phyloP scores from a whole-genome alignment of 345 rosid species.

The Corymbia maculata region DNA sequence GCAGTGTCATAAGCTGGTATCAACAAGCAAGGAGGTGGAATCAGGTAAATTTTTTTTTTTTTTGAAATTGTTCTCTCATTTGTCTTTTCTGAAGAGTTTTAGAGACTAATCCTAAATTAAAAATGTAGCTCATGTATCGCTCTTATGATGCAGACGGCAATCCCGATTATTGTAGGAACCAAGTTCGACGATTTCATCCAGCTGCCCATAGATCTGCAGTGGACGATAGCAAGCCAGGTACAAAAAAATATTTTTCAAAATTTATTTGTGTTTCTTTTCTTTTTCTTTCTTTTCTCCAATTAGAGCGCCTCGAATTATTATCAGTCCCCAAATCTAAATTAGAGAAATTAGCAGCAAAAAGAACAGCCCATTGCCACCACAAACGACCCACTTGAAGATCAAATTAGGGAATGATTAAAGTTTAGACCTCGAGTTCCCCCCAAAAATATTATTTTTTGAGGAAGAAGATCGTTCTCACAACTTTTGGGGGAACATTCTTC shows the following conservation, averaged over 20 bases:
- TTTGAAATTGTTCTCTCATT: background rate
- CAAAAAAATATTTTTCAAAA: background rate
- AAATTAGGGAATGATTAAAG: background rate
- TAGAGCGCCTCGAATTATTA: background rate
- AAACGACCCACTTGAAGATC: background rate
- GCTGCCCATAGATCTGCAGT: conserved; percentile 81
- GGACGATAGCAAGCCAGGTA: conserved; percentile 94
- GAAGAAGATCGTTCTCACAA: background rate
- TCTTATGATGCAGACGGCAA: conserved; percentile 42
- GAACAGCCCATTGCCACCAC: background rate
- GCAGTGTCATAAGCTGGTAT: conserved; percentile 75
- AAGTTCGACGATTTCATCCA: conserved; percentile 95
- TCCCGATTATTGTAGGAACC: conserved; percentile 78
- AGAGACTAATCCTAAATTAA: background rate
- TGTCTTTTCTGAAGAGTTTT: too few species aligned
- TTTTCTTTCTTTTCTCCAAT: background rate
- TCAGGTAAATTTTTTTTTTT: conserved; percentile 29
- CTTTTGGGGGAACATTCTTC: background rate
- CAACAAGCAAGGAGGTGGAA: conserved; percentile 71
- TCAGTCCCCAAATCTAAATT: background rate
- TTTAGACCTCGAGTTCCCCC: background rate
- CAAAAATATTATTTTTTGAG: background rate
- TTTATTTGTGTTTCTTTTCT: background rate
- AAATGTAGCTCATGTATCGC: background rate
- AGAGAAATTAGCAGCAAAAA: background rate